phyloP scores from a whole-genome alignment of 345 rosid genomes.

The Populus euphratica region DNA sequence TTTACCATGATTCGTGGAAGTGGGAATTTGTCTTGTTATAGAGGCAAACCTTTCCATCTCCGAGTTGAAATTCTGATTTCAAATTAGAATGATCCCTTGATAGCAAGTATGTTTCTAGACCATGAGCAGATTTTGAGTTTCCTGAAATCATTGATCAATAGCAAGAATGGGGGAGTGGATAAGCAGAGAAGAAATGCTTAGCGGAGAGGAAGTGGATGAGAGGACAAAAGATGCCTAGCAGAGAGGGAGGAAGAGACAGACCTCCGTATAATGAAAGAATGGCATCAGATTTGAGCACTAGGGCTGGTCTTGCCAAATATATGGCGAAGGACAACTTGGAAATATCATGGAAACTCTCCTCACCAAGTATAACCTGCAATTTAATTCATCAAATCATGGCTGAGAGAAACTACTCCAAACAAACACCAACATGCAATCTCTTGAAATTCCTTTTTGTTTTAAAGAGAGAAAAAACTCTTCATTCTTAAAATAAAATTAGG shows the following conservation, averaged over 20 bases:
- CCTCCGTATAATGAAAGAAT: slow-evolving; percentile 58
- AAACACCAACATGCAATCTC: background rate
- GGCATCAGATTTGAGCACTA: slow-evolving; percentile 55
- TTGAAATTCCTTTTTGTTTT: background rate
- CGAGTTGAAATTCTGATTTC: slow-evolving; percentile 71
- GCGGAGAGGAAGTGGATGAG: background rate
- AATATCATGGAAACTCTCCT: slow-evolving; percentile 59
- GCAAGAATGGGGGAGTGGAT: background rate
- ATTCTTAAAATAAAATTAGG: background rate
- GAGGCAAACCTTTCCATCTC: slow-evolving; percentile 65
- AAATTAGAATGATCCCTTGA: slow-evolving; percentile 66
- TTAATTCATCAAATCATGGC: background rate
- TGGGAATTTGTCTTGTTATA: background rate
- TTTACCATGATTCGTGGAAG: background rate
- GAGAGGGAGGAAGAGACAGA: slow-evolving; percentile 16
- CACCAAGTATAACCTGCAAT: slow-evolving; percentile 60
- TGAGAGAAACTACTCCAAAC: background rate
- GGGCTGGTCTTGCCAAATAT: slow-evolving; percentile 57
- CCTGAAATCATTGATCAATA: slow-evolving; percentile 46
- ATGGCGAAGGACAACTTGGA: slow-evolving; percentile 56
- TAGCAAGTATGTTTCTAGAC: slow-evolving; percentile 58
- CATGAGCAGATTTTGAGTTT: slow-evolving; percentile 43
- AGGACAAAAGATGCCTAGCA: background rate
- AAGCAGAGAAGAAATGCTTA: background rate
- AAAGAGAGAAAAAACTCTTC: background rate